These are phyloP conservation scores for Tuber brumale DNA, from an alignment of 495 filamentous ascomycete genomes.

Conservation along the genomic window DNA sequence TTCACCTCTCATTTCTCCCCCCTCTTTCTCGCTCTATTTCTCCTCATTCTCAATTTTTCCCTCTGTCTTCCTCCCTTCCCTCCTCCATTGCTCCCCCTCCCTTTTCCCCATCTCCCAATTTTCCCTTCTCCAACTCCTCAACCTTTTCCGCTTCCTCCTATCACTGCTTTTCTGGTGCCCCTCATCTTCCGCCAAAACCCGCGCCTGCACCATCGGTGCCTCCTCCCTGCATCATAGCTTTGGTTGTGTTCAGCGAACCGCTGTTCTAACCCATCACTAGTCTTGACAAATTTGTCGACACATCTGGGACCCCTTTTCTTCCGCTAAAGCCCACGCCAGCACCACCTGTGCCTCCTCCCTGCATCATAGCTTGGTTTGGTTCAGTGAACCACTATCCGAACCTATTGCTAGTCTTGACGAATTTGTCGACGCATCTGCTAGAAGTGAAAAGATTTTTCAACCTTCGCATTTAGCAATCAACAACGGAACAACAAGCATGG, in stretches of 20 bases:
- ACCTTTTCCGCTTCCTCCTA: too few relatives aligned
- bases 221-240: constrained; percentile 37
- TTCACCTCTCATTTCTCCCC: too few relatives aligned
- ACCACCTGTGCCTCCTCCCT: constrained; percentile 14
- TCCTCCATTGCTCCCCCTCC: too few relatives aligned
- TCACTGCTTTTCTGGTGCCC: background rate
- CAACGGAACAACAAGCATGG: too few relatives aligned
- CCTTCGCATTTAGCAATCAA: too few relatives aligned
- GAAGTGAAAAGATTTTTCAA: too few relatives aligned
- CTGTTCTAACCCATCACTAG: constrained; percentile 73
- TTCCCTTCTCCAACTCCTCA: too few relatives aligned
- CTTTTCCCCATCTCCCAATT: too few relatives aligned
- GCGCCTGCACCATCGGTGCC: background rate
- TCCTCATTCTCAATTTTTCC: too few relatives aligned
- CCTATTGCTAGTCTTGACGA: constrained; percentile 76
- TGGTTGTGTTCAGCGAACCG: constrained; percentile 70
- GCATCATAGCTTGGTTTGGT: constrained; percentile 38
- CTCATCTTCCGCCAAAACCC: constrained; percentile 27
- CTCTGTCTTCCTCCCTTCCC: too few relatives aligned
- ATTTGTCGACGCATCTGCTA: constrained; percentile 89
- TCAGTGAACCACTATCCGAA: constrained; percentile 88
- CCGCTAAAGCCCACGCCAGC: constrained; percentile 19
- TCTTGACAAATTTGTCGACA: constrained; percentile 88
- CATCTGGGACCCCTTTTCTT: constrained; percentile 46
- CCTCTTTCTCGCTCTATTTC: too few relatives aligned